Evolutionary conservation across 768 basidiomycete species (phyloP), one percentile per base, ranked within the genome.

Genomic region (Boletus pseudopeckii): DNA sequence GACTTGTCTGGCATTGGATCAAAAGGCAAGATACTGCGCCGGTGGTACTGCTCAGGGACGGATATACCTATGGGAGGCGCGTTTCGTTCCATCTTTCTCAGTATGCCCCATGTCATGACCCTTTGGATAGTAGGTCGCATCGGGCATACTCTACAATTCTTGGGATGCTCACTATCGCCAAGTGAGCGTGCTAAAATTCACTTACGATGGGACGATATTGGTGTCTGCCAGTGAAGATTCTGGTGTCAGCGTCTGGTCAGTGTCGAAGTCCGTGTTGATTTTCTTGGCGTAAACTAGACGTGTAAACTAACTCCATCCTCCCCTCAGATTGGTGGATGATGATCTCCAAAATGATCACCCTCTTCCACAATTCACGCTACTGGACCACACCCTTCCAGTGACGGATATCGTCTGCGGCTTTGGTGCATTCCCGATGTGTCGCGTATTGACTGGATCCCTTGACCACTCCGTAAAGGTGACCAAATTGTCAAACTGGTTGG

Each of bases 121-220:
- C 38, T 50, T 54, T 49, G 54, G 64, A 59, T 20, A 68, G 55
- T 72, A 97, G 93, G 77, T 92, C 59, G 78, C 88, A 10, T 97
- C 95, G n/a, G 95, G 95, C n/a, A 85, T 95, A 49, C 75, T 98
- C 43, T 92, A 85, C 75, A 84, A 88, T 60, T 81, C 90, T 0
- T 94, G 94, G 84, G 95, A 98, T 55, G 95, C 95, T 17, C 96
- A 98, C 70, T 99, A 98, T 73, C 89, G 96, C 53, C 80, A 85
- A 66, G 81, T 98, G 48, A 89, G 82, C 55, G 85, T 88, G 9
- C 72, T 98, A 2, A 83, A 81, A 40, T 98, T 98, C 68, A 89
- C 92, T 9, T 76, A 77, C 18, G 94, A 97, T 64, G 89, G 90
- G 33, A 80, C 79, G 42, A 82, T 86, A 6, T 75, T 99, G 42